Base-by-base conservation (phyloP, 2,329 filamentous ascomycete genomes). In the Chaetoscypha palmicola region DNA sequence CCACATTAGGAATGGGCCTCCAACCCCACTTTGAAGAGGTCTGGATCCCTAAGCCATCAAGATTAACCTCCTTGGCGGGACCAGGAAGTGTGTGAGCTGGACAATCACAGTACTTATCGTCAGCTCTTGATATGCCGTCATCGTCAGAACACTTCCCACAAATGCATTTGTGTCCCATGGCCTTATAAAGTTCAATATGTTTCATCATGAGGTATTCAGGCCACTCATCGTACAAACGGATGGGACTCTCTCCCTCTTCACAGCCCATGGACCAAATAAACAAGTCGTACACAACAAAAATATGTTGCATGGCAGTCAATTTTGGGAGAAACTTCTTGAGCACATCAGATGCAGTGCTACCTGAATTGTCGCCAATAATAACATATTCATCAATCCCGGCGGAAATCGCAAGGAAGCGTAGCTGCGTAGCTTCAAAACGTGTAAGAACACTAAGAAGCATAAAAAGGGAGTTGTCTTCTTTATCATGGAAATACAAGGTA, bases 371-470 rank as follows among this genome's bases (percentile, higher is more conserved):
- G 5, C 8, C 2, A 4, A 7, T 22, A 2, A 19, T 26, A 11
- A 14, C 1, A 3, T 31, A 4, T 22, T 43, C 16, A 20, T 38
- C 23, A n/a, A 52, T 36, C 5, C 33, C 1, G 5, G 9, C 1
- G 16, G 43, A 38, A 10, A 54, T 19, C 2, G 52, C 50, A 3
- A 55, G 19, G 12, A 19, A 45, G 30, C 40, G 39, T 11, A 56
- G 22, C 10, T 33, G 32, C 0, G 30, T 33, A 5, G 41, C 9
- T 28, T 55, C 52, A 1, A n/a, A 2, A 1, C 28, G 4, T 9
- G 24, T 45, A 9, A 55, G 30, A n/a, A 26, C 28, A 2, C 10
- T 28, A 3, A 54, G 20, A 14, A 56, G 41, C 20, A 39, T 31
- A 5, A 35, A 5, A 20, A 47, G 2, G 2, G 47, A 14, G 5